Percentiles rank a stretch among this genome's conserved stretches.
Conservation (phyloP, 768 basidiomycete genomes). For the Obba rivulosa region DNA sequence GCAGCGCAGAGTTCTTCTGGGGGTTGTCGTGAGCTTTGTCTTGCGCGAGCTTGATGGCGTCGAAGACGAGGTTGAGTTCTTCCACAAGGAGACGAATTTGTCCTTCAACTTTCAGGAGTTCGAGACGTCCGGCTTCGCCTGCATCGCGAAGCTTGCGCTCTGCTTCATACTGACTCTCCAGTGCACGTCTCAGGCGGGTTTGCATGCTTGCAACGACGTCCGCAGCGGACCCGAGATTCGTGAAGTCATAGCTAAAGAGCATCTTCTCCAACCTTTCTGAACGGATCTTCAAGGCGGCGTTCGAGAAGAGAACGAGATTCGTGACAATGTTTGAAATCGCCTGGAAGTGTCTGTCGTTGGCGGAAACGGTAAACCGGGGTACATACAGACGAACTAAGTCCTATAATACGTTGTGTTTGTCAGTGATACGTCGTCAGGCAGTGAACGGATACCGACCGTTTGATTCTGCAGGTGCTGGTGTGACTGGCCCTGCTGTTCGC, state of each 20-base stretch:
- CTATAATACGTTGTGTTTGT: slow-evolving; percentile 31
- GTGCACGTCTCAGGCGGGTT: slow-evolving; percentile 57
- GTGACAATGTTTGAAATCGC: slow-evolving; percentile 85
- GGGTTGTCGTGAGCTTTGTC: slow-evolving; percentile 61
- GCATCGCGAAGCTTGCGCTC: slow-evolving; percentile 33
- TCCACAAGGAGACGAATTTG: slow-evolving; percentile 70
- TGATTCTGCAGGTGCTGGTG: slow-evolving; percentile 57
- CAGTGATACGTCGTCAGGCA: not conserved
- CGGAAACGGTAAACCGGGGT: slow-evolving; percentile 83
- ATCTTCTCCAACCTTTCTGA: slow-evolving; percentile 76
- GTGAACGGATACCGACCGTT: slow-evolving; percentile 40
- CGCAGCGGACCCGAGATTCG: slow-evolving; percentile 66
- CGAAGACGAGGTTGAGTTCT: slow-evolving; percentile 80
- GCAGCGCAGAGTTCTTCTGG: slow-evolving; percentile 74
- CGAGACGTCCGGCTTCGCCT: slow-evolving; percentile 42
- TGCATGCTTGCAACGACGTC: slow-evolving; percentile 70
- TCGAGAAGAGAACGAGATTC: slow-evolving; percentile 84
- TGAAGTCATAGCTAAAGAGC: slow-evolving; percentile 85
- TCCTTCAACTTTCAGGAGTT: slow-evolving; percentile 62
- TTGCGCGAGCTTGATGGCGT: slow-evolving; percentile 79
- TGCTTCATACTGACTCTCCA: slow-evolving; percentile 45
- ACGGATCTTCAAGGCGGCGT: slow-evolving; percentile 76
- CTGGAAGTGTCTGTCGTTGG: slow-evolving; percentile 75
- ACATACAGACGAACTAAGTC: slow-evolving; percentile 79
- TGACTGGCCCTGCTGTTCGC: slow-evolving; percentile 28